Percentiles rank a stretch among this genome's conserved stretches.
Conservation (phyloP, 176 grass and related monocot genomes). For the Phoenix dactylifera region DNA sequence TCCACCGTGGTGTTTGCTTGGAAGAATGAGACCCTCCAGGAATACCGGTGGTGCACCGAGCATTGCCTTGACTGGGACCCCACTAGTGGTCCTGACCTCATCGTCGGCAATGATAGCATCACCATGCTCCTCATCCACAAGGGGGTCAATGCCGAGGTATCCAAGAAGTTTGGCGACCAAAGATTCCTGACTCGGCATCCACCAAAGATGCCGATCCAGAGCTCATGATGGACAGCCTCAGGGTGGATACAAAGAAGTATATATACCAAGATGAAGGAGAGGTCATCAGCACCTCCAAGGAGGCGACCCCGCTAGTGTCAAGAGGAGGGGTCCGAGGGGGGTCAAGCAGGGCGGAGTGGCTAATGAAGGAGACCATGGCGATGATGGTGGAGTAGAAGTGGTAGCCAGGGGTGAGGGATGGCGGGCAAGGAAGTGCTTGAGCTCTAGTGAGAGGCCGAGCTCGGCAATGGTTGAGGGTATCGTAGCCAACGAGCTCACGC, state of each 20-base stretch:
- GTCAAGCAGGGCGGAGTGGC: slow-evolving; percentile 23
- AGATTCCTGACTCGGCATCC: slow-evolving; percentile 51
- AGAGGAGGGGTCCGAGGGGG: slow-evolving; percentile 83
- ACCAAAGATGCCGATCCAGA: slow-evolving; percentile 90
- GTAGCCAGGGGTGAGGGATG: slow-evolving; percentile 62
- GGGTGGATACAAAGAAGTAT: slow-evolving; percentile 57
- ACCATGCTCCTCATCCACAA: slow-evolving; percentile 83
- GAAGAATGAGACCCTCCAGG: slow-evolving; percentile 84
- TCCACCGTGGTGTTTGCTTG: slow-evolving; percentile 67
- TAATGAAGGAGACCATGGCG: slow-evolving; percentile 61
- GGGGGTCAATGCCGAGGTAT: slow-evolving; percentile 71
- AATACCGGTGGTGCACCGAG: slow-evolving; percentile 99
- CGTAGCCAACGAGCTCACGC: slow-evolving; percentile 20
- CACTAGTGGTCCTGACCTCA: slow-evolving; percentile 64
- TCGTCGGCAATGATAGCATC: slow-evolving; percentile 68
- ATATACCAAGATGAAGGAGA: slow-evolving; percentile 89
- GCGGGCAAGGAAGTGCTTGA: slow-evolving; percentile 48
- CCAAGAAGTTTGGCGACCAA: slow-evolving; percentile 39
- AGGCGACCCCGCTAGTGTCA: slow-evolving; percentile 74
- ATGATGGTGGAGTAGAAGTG: slow-evolving; percentile 70
- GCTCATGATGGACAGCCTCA: slow-evolving; percentile 72
- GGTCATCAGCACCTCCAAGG: slow-evolving; percentile 75
- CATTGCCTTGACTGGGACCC: slow-evolving; percentile 70
- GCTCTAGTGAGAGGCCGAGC: slow-evolving; percentile 30
- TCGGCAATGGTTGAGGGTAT: slow-evolving; percentile 8